Evolutionary conservation across 768 basidiomycete genomes (phyloP), one percentile per base, ranked within the genome.

Genomic region (Ramaria sp.): DNA sequence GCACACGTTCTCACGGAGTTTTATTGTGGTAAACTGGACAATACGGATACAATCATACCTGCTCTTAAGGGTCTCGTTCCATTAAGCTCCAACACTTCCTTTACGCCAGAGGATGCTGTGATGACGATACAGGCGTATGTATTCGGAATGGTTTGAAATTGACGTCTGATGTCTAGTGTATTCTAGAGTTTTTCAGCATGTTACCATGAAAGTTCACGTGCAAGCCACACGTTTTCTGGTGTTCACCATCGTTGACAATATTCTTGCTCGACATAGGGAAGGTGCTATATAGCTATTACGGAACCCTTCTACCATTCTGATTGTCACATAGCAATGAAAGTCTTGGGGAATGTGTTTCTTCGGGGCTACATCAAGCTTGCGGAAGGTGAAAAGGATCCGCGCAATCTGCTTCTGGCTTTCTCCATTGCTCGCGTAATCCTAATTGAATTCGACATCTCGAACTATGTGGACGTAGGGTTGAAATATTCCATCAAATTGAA

Each of bases 341-440:
- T 64, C 5, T 77, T 89, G 76, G 85, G 84, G 0, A 73, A 78
- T 24, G 75, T 71, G 7, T 97, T 98, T 65, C 57, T 97, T 22
- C 69, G 72, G 6, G 79, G 81, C 22, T 99, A 98, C 65, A 76
- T 85, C 28, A 64, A 65, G 48, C 69, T 98, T n/a, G 92, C 82
- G 3, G 88, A 96, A 55, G 94, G 93, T 15, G 96, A 99, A 70
- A 98, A 98, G 63, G 96, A 99, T 65, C 96, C 96, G 28, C 76
- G 96, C 16, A 99, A 98, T 68, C 73, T 99, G 7, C 73, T 96
- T 59, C 62, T 95, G 10, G 88, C 88, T 25, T 99, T 98, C 65
- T 82, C 86, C 4, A 88, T 98, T 56, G 84, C 81, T 53, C 77
- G 82, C n/a, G 85, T 91, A 7, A 75, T 98, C 36, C 66, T 94